Evolutionary conservation across 805 yeast genomes (phyloP), one percentile per base, ranked within the genome.

Genomic region (Hanseniaspora hatyaiensis): DNA sequence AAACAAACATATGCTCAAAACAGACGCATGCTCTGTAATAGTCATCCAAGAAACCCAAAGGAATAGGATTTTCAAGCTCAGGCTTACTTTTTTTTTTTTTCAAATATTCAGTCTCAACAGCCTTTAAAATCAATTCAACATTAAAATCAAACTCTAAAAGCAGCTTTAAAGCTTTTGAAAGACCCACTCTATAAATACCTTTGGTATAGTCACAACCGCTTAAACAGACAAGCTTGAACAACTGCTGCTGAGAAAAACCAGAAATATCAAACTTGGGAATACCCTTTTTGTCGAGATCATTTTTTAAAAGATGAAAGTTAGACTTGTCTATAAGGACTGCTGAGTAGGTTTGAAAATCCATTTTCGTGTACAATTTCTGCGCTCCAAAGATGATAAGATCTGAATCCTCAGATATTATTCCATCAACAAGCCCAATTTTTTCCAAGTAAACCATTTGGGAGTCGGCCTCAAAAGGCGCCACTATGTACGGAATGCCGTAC

Each of bases 401-500:
- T 0, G 96, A 87, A 60, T 92, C 99, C 59, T 92, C 99, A 34
- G 95, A 80, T 8, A 92, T 70, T 4, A 92, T 83, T 0, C 89
- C 97, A 52, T 86, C 81, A 5, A 86, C 89, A 1, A 77, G 45
- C 0, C 89, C 89, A 0, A 64, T 53, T 50, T 76, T 74, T 59
- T 89, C 97, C 36, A 92, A 69, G 57, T 79, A 86, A 8, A 88
- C 97, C 82, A 92, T 76, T 62, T 92, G 98, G 1, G 98, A 82
- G 61, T 92, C 99, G 0, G 98, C 98, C 65, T 92, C 99, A 60
- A 86, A 92, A 0, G 99, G 99, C 0, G 99, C 97, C 8, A 92
- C 98, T 6, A 92, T 74, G 56, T 75, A 89, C 51, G 70, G 73
- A 41, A 92, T 76, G 1, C 64, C 62, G 39, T 72, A 67, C 12